Conservation (phyloP, 352 stramenopile genomes). For the Globisporangium heterothallicum region DNA sequence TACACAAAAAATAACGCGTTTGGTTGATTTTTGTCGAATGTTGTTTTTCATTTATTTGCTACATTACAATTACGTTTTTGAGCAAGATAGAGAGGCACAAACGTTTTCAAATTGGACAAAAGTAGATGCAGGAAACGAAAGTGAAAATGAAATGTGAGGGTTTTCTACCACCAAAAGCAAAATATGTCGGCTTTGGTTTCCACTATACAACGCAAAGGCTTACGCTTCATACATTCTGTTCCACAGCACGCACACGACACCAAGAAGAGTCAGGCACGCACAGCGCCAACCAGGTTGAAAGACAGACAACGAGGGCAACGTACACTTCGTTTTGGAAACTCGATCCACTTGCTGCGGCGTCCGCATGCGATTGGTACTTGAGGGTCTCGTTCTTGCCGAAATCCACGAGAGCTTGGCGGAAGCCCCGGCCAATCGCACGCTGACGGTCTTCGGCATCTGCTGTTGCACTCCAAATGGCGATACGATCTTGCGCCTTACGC, state of each 20-base stretch:
- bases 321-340: conserved; percentile 92
- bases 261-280: conserved; percentile 12
- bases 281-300: neutral
- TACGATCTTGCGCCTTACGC: conserved; percentile 92
- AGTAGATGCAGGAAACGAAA: neutral
- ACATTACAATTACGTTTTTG: too few species aligned
- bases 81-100: too few species aligned
- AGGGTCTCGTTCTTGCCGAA: conserved; percentile 85
- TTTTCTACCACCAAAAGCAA: conserved; percentile 15
- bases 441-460: conserved; percentile 68
- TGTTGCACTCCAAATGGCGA: conserved; percentile 93
- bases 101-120: conserved; percentile 1
- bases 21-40: too few species aligned
- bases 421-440: conserved; percentile 74
- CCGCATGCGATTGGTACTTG: conserved; percentile 87
- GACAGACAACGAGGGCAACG: conserved; percentile 15
- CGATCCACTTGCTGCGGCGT: conserved; percentile 80
- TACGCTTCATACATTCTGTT: conserved; percentile 86
- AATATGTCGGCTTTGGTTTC: neutral
- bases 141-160: conserved; percentile 10
- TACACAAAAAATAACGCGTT: too few species aligned
- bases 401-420: conserved; percentile 74
- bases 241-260: too few species aligned
- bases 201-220: conserved; percentile 5
- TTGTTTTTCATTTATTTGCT: too few species aligned